These are phyloP conservation scores for Backusella australiensis DNA, from an alignment of 192 early-diverging fungal species.

Conservation along the genomic window DNA sequence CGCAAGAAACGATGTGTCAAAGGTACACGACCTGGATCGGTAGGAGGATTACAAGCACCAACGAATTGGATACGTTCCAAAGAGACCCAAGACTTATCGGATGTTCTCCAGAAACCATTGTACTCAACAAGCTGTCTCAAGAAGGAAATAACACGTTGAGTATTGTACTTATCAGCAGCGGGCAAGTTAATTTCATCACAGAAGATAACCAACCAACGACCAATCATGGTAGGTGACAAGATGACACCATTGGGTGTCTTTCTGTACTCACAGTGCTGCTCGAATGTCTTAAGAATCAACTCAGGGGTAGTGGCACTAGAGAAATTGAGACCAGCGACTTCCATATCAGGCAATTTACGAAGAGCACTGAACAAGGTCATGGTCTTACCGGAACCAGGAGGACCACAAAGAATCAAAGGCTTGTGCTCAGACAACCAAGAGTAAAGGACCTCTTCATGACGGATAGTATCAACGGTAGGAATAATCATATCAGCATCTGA, in stretches of 20 bases:
- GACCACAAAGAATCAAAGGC: slow-evolving; percentile 95
- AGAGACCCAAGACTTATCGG: slow-evolving; percentile 91
- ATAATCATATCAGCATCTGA: slow-evolving; percentile 92
- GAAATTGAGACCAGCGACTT: slow-evolving; percentile 98
- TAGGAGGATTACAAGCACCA: slow-evolving; percentile 99
- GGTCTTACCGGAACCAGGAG: slow-evolving; percentile 99
- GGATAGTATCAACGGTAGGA: slow-evolving; percentile 96
- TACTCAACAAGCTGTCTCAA: slow-evolving; percentile 93
- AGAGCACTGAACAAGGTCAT: slow-evolving; percentile 98
- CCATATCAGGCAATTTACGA: slow-evolving; percentile 90
- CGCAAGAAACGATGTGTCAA: slow-evolving; percentile 95
- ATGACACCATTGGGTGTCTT: slow-evolving; percentile 92
- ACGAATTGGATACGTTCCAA: slow-evolving; percentile 99
- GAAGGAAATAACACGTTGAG: slow-evolving; percentile 97
- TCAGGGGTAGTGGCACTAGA: slow-evolving; percentile 97
- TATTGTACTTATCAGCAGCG: slow-evolving; percentile 93
- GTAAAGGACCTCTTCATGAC: slow-evolving; percentile 94
- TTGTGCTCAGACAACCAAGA: slow-evolving; percentile 95
- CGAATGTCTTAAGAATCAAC: slow-evolving; percentile 91
- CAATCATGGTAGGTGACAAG: slow-evolving; percentile 76
- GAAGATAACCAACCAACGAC: slow-evolving; percentile 97
- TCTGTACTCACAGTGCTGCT: slow-evolving; percentile 98
- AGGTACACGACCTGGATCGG: slow-evolving; percentile 97
- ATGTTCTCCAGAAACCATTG: slow-evolving; percentile 94
- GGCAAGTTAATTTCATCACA: slow-evolving; percentile 99